These are phyloP conservation scores for Phytopythium sindhum DNA, from an alignment of 352 stramenopile genomes.

Conservation along the genomic window DNA sequence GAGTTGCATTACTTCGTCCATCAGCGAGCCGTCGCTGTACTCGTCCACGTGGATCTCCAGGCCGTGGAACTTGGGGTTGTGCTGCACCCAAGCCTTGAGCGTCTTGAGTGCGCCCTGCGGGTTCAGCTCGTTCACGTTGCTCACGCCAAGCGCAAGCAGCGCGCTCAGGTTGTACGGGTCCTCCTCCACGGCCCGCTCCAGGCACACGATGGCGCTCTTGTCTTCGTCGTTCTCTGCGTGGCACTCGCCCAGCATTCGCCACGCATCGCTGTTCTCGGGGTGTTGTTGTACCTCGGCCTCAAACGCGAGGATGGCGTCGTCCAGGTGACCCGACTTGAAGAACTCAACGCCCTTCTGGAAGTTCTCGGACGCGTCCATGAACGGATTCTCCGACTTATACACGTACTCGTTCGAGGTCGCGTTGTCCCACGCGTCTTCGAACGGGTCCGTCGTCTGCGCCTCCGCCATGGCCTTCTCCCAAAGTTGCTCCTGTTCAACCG, in stretches of 20 bases:
- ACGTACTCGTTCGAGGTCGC: conserved; percentile 54
- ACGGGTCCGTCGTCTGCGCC: conserved; percentile 61
- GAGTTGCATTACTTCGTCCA: conserved; percentile 93
- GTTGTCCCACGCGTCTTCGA: conserved; percentile 74
- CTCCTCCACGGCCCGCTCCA: conserved; percentile 91
- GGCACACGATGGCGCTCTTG: conserved; percentile 93
- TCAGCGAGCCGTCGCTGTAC: conserved; percentile 87
- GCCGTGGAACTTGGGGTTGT: conserved; percentile 97
- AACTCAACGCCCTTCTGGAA: conserved; percentile 75
- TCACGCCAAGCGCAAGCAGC: conserved; percentile 91
- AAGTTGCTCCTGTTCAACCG: conserved; percentile 42
- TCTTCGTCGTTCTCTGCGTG: conserved; percentile 97
- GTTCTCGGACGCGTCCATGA: conserved; percentile 54
- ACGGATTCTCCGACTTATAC: conserved; percentile 80
- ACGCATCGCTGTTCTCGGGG: conserved; percentile 92
- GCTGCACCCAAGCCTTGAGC: conserved; percentile 94
- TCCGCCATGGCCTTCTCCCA: conserved; percentile 81
- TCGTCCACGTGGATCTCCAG: conserved; percentile 87
- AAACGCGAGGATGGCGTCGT: conserved; percentile 93
- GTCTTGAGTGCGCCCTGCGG: conserved; percentile 90
- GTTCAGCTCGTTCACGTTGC: conserved; percentile 97
- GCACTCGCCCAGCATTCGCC: conserved; percentile 92
- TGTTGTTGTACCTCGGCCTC: conserved; percentile 94
- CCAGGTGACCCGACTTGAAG: conserved; percentile 89
- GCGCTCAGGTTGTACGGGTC: conserved; percentile 95